Conservation (phyloP, 169 alveolate species). For the Plasmodium inui region DNA sequence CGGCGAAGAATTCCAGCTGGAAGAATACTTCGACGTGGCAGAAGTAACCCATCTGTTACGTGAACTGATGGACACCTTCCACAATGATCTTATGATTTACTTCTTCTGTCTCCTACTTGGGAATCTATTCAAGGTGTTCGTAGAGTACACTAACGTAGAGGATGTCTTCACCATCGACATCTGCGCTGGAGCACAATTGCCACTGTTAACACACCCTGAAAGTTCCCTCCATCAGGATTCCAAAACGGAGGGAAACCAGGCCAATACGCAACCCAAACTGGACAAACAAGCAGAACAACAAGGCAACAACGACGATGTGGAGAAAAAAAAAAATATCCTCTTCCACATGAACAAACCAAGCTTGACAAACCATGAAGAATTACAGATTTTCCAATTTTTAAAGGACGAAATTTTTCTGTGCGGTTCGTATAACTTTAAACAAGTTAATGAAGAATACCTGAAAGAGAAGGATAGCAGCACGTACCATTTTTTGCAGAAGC, state of each 20-base stretch:
- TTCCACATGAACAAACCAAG: constrained; percentile 45
- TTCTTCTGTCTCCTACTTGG: constrained; percentile 31
- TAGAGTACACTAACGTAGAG: constrained; percentile 10
- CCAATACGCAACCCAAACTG: not conserved
- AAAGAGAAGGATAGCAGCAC: constrained; percentile 26
- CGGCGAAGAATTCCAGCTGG: not conserved
- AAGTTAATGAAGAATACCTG: constrained; percentile 35
- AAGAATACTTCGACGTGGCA: not conserved
- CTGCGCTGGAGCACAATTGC: not conserved
- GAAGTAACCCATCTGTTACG: constrained; percentile 9
- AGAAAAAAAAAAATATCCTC: constrained; percentile 13
- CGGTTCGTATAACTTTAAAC: constrained; percentile 19
- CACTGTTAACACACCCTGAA: not conserved
- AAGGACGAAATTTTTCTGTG: constrained; percentile 70
- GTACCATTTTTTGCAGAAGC: constrained; percentile 24
- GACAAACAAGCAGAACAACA: not conserved
- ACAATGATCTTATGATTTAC: constrained; percentile 50
- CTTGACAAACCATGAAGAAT: constrained; percentile 38
- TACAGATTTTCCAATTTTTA: constrained; percentile 51
- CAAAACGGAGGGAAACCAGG: not conserved
- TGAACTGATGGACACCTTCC: constrained; percentile 19
- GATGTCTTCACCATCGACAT: constrained; percentile 35
- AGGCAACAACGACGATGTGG: not conserved
- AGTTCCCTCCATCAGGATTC: not conserved
- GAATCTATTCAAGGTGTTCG: constrained; percentile 14